These are phyloP conservation scores for Cornus kousa DNA, from an alignment of 148 eudicot genomes.

Conservation along the genomic window DNA sequence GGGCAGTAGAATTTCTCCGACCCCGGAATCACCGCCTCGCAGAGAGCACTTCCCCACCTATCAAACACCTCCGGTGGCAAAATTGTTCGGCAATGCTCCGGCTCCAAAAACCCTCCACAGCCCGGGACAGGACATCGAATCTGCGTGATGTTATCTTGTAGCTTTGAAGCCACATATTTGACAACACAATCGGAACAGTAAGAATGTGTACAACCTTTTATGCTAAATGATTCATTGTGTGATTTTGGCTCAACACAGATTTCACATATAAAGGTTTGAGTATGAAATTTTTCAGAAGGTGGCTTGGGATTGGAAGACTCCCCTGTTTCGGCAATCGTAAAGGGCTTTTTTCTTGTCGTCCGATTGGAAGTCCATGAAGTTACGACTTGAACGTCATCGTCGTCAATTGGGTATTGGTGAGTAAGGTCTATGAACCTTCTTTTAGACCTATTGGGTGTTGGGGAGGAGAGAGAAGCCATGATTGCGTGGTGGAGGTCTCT, in stretches of 20 bases:
- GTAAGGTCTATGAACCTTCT: constrained; percentile 7
- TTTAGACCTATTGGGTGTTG: not conserved
- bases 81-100: constrained; percentile 41
- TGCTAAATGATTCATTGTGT: constrained; percentile 21
- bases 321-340: constrained; percentile 29
- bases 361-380: not conserved
- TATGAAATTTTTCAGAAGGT: not conserved
- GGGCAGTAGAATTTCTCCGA: constrained; percentile 53
- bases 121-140: constrained; percentile 34
- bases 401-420: constrained; percentile 21
- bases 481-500: constrained; percentile 10
- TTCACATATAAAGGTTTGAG: constrained; percentile 40
- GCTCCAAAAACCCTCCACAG: constrained; percentile 43
- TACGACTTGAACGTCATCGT: constrained; percentile 22
- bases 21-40: constrained; percentile 48
- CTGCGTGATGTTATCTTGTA: constrained; percentile 35
- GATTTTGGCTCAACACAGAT: constrained; percentile 57
- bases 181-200: constrained; percentile 42
- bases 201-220: constrained; percentile 44
- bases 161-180: constrained; percentile 43
- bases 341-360: not conserved
- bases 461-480: not conserved
- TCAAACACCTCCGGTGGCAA: constrained; percentile 45
- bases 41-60: constrained; percentile 48
- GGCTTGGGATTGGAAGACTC: constrained; percentile 35